These are phyloP conservation scores for Sordariomycetes sp. DNA, from an alignment of 2,329 filamentous ascomycete genomes.

Conservation along the genomic window DNA sequence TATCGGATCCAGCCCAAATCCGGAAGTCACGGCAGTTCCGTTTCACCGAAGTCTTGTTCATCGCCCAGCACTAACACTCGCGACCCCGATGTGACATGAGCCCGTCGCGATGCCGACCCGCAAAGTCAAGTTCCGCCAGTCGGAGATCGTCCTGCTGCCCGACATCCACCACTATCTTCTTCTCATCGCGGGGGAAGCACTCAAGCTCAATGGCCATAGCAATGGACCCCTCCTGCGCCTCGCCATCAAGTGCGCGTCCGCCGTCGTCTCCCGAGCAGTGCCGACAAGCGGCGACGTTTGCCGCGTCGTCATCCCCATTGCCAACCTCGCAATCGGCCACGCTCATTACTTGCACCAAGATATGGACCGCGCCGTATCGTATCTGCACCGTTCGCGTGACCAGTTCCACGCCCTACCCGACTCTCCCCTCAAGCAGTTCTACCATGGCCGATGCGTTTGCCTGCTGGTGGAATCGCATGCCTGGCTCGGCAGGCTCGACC, in stretches of 20 bases:
- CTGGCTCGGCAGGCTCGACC: background rate
- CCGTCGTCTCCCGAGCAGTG: background rate
- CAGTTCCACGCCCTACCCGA: background rate
- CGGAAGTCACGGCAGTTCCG: background rate
- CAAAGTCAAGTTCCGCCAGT: background rate
- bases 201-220: constrained; percentile 1
- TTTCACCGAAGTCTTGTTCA: background rate
- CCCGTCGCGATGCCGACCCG: background rate
- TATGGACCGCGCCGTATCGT: background rate
- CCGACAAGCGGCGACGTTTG: background rate
- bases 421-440: constrained; percentile 3
- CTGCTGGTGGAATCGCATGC: background rate
- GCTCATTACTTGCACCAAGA: background rate
- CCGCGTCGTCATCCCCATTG: constrained; percentile 1
- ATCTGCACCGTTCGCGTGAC: background rate
- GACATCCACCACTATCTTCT: background rate
- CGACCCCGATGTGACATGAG: background rate
- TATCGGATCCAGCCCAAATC: background rate
- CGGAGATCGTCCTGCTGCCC: background rate
- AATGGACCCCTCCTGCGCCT: background rate
- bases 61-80: background rate
- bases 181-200: background rate
- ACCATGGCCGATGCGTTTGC: background rate
- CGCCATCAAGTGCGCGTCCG: background rate
- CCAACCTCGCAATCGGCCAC: constrained; percentile 1